Percentiles rank a stretch among this genome's conserved stretches.
phyloP scores from a whole-genome alignment of 306 rosid genomes.

The Leucaena leucocephala region DNA sequence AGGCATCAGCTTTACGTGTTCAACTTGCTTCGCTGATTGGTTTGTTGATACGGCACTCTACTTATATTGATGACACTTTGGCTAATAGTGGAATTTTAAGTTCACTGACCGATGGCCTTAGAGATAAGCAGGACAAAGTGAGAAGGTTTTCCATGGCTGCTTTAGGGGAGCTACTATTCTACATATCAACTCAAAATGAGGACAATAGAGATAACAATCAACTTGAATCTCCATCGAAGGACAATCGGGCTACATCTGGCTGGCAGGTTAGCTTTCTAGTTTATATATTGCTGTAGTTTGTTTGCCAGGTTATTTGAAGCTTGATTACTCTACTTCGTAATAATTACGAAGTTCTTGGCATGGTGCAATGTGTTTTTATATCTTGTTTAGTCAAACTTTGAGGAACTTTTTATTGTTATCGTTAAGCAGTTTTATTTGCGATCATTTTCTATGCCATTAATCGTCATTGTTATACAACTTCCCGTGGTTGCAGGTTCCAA shows the following conservation, averaged over 20 bases:
- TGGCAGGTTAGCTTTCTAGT: conserved; percentile 83
- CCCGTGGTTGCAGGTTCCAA: conserved; percentile 66
- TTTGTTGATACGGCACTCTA: conserved; percentile 87
- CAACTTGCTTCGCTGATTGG: conserved; percentile 95
- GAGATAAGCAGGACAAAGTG: conserved; percentile 95
- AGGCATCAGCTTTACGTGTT: conserved; percentile 81
- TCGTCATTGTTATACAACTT: conserved; percentile 28
- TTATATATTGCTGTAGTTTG: conserved; percentile 28
- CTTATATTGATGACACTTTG: conserved; percentile 79
- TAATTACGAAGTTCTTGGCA: not conserved
- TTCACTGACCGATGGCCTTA: conserved; percentile 85
- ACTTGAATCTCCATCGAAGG: conserved; percentile 83
- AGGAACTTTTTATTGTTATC: not conserved
- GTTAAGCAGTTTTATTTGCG: not conserved
- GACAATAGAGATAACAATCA: conserved; percentile 61
- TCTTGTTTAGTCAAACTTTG: conserved; percentile 10
- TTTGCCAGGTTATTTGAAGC: conserved; percentile 28
- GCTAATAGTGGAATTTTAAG: conserved; percentile 88
- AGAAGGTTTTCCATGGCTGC: conserved; percentile 99
- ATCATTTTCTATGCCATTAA: conserved; percentile 18
- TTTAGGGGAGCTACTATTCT: conserved; percentile 90
- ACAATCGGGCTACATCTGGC: conserved; percentile 55
- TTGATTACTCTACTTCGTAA: conserved; percentile 31
- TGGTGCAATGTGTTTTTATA: conserved; percentile 10
- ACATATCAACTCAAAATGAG: conserved; percentile 86